A percentile compares a stretch with the other conserved stretches of the same genome.
Conservation (phyloP, 306 rosid genomes). For the Dalbergia cochinchinensis region DNA sequence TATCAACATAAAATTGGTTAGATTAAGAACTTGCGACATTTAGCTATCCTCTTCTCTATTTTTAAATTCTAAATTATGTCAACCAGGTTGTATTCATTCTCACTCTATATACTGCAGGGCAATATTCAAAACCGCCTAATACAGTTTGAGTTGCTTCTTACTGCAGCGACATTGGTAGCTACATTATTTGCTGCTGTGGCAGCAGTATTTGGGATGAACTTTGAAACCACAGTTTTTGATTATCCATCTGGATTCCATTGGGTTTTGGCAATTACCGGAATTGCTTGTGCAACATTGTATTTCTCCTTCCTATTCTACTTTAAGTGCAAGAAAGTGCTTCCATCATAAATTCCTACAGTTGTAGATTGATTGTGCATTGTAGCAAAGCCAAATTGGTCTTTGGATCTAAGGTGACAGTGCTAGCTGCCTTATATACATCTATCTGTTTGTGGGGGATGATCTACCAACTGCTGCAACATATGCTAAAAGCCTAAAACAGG, state of each 20-base stretch:
- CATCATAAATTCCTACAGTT: slow-evolving; percentile 52
- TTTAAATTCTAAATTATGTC: slow-evolving; percentile 42
- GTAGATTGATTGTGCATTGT: slow-evolving; percentile 38
- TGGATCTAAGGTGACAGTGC: slow-evolving; percentile 23
- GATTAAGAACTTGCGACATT: slow-evolving; percentile 37
- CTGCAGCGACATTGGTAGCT: slow-evolving; percentile 89
- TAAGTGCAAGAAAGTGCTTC: slow-evolving; percentile 75
- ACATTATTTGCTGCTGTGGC: slow-evolving; percentile 78
- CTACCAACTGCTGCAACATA: slow-evolving; percentile 13
- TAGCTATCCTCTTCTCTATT: slow-evolving; percentile 14
- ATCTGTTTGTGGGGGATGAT: slow-evolving; percentile 26
- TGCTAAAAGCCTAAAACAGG: slow-evolving; percentile 9
- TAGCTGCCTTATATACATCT: slow-evolving; percentile 18
- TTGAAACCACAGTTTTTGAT: slow-evolving; percentile 61
- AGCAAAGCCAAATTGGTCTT: slow-evolving; percentile 27
- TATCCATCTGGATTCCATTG: slow-evolving; percentile 62
- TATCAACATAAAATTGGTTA: slow-evolving; percentile 95
- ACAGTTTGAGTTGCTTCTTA: slow-evolving; percentile 89
- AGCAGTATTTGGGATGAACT: slow-evolving; percentile 95
- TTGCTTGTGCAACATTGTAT: slow-evolving; percentile 63
- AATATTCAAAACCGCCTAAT: slow-evolving; percentile 95
- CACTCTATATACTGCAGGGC: slow-evolving; percentile 65
- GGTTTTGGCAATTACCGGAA: slow-evolving; percentile 70
- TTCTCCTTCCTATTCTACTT: slow-evolving; percentile 69
- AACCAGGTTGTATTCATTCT: not conserved